A percentile compares a stretch with the other conserved stretches of the same genome.
These are phyloP conservation scores for Golubevia pallescens DNA, from an alignment of 1,284 basidiomycete species.

Conservation along the genomic window DNA sequence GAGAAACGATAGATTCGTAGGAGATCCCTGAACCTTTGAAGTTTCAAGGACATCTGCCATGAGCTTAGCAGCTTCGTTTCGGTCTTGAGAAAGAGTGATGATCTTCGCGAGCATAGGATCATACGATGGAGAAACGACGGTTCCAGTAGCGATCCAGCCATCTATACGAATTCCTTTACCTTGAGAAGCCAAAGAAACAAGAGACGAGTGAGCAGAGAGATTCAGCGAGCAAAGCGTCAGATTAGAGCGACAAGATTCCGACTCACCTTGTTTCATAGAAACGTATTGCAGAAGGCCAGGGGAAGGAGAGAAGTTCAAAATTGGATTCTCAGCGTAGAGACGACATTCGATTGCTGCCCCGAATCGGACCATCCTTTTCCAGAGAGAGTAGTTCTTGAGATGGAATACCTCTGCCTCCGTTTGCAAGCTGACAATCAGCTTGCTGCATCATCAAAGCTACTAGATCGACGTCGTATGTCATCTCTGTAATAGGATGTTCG, in stretches of 20 bases:
- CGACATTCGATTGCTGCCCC: conserved; percentile 72
- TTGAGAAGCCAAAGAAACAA: too few species aligned
- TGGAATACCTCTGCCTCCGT: conserved; percentile 60
- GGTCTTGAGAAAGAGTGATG: conserved; percentile 66
- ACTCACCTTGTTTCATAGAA: conserved; percentile 64
- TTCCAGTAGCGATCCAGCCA: conserved; percentile 69
- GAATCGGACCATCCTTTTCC: conserved; percentile 52
- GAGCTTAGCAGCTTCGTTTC: conserved; percentile 66
- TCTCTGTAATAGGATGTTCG: conserved; percentile 76
- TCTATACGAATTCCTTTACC: conserved; percentile 69
- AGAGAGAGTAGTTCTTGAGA: conserved; percentile 54
- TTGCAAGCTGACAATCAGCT: conserved; percentile 56
- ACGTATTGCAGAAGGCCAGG: conserved; percentile 73
- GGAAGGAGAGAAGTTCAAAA: conserved; percentile 70
- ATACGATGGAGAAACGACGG: conserved; percentile 69
- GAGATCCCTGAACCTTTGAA: conserved; percentile 64
- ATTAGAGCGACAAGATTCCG: conserved; percentile 4
- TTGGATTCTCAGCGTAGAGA: conserved; percentile 74
- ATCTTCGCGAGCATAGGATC: conserved; percentile 70
- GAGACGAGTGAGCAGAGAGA: too few species aligned
- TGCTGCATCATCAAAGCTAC: conserved; percentile 74
- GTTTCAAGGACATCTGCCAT: conserved; percentile 39
- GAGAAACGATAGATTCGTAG: conserved; percentile 21
- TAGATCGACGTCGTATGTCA: conserved; percentile 71
- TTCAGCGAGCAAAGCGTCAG: too few species aligned